Base-by-base conservation (phyloP, 257 asterid species). In the Rubia yunnanensis region DNA sequence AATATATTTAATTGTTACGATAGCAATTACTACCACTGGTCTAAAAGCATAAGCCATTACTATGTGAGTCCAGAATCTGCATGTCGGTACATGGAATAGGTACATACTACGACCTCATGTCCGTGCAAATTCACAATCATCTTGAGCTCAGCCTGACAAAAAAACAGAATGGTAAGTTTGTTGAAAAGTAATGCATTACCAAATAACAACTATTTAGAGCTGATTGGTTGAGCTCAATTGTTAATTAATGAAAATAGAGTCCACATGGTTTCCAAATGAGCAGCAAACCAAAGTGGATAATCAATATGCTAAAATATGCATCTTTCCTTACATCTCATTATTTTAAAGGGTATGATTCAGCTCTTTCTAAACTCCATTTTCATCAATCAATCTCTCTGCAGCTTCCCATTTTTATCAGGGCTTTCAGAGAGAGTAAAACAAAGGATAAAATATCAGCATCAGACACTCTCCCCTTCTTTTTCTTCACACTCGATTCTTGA, bases 291-390 rank as follows among this genome's bases (percentile, higher is more conserved):
- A 26, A 50, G 32, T 70, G 27, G 67, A 83, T 81, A 34, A 66
- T 66, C 71, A 77, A 80, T 80, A 86, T 86, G 79, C 90, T 32
- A 63, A 44, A 5, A 41, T 20, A 59, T 72, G 95, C 86, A 95
- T 66, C 77, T 74, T 84, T 73, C 79, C 30, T 31, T 52, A 74
- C 38, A 13, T 57, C 28, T 3, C 67, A 44, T 76, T 74, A 73
- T 63, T 79, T 70, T 76, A 23, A 73, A 53, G 71, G 13, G 77
- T 70, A 53, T 3, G 34, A 20, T 50, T 56, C 44, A 67, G 31
- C 50, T 60, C 34, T 32, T 23, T 31, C 22, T 5, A 32, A 46
- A 28, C 46, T 49, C 67, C 75, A 70, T 63, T 57, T 65, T 73
- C 2, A 59, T 31, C 36, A 34, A 57, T 23, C 70, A 66, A 61